These are phyloP conservation scores for Toxicodendron radicans DNA, from an alignment of 345 rosid genomes.

Conservation along the genomic window DNA sequence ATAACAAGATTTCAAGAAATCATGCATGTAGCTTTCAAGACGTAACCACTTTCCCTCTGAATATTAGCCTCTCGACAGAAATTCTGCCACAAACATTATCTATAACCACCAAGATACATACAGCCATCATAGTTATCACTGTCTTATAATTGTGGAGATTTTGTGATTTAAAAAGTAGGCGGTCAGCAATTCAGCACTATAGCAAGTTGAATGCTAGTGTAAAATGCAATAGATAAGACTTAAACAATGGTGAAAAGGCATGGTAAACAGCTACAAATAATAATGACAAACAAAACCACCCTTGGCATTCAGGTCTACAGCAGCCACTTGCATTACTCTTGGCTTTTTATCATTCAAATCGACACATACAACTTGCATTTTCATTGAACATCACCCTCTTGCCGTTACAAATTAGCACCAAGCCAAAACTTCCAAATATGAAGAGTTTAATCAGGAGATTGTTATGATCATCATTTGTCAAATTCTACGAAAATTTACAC, in stretches of 20 bases:
- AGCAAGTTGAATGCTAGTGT: constrained; percentile 13
- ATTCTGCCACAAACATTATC: constrained; percentile 6
- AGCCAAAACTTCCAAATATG: not conserved
- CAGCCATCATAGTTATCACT: not conserved
- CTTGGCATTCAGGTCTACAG: not conserved
- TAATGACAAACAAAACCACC: not conserved
- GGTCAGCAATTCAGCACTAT: not conserved
- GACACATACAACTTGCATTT: not conserved
- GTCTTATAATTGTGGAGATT: constrained; percentile 8
- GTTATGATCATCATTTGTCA: not conserved
- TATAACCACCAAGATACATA: constrained; percentile 10
- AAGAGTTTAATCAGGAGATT: not conserved
- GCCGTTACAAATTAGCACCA: not conserved
- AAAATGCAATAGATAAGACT: not conserved
- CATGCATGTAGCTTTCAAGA: constrained; percentile 13
- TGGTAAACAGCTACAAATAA: not conserved
- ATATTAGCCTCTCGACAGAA: constrained; percentile 2
- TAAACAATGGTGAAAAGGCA: not conserved
- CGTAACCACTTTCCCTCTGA: constrained; percentile 10
- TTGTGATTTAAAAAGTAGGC: not conserved
- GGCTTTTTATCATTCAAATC: constrained; percentile 2
- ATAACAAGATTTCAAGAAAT: constrained; percentile 3
- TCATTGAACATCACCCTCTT: not conserved
- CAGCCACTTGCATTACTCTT: constrained; percentile 3
- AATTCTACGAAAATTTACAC: not conserved